Base-by-base conservation (phyloP, 2,329 filamentous ascomycete genomes). In the Talaromyces islandicus region DNA sequence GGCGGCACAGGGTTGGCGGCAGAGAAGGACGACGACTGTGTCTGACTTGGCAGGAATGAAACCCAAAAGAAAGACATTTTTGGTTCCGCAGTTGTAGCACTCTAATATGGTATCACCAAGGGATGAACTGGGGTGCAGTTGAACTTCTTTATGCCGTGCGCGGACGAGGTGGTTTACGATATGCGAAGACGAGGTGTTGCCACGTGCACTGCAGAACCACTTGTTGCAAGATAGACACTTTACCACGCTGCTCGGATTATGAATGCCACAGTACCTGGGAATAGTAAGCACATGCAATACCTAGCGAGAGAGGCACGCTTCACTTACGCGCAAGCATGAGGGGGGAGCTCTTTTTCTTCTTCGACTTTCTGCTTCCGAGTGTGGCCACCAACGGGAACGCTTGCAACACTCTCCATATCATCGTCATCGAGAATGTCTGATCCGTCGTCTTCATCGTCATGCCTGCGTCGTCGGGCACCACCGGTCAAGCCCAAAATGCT, bases 1-100 rank as follows among this genome's bases (percentile, higher is more conserved):
- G 29, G 94, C 89, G 35, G 93, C 94, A 75, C 94, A 99, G 53
- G 94, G 94, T 76, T 97, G 94, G 63, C 94, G 92, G 75, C 94
- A 99, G 41, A 99, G 84, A 51, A 99, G 85, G 25, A 99, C 94
- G 7, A 99, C 95, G 29, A 99, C 94, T 0, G 94, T 97, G 71
- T 99, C 95, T 11, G 94, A 97, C 74, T 99, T 99, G 60, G 94
- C 94, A 10, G 94, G 95, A 67, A 99, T 99, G 74, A 99, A 99
- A 7, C 94, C 94, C 29, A 99, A 87, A 38, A 97, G 82, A 68
- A 99, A 99, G 54, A 97, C 93, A 73, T 99, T 99, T 79, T 97
- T 97, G n/a, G 91, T 97, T 53, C 93, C 94, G 75, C 94, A 99
- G 78, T 97, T 97, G 80, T 99, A 99, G 79, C 94, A 99, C 80